phyloP scores from a whole-genome alignment of 805 yeast species.

The Candida sonorensis region DNA sequence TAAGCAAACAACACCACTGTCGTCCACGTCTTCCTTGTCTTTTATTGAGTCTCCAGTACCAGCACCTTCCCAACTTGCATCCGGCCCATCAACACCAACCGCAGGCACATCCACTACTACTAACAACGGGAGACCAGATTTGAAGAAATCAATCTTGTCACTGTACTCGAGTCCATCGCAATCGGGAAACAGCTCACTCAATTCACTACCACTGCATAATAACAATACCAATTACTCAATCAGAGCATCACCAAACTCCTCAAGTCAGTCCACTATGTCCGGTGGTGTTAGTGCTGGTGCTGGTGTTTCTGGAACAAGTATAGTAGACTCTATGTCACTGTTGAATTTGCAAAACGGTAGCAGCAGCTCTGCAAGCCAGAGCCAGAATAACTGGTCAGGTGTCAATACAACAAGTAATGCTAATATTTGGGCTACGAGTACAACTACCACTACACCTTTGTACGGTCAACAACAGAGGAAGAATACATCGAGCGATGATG shows the following conservation, averaged over 20 bases:
- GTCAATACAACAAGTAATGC: slow-evolving; percentile 6
- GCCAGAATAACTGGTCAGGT: too few relatives aligned
- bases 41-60: background rate
- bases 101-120: slow-evolving; percentile 7
- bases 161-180: slow-evolving; percentile 64
- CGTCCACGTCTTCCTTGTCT: too few relatives aligned
- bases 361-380: too few relatives aligned
- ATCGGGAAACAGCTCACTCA: slow-evolving; percentile 8
- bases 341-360: too few relatives aligned
- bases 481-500: slow-evolving; percentile 19
- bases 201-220: slow-evolving; percentile 8
- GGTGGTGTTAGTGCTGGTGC: too few relatives aligned
- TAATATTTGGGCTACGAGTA: slow-evolving; percentile 9
- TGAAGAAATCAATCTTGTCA: slow-evolving; percentile 87
- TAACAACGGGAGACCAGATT: slow-evolving; percentile 61
- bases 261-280: too few relatives aligned
- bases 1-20: too few relatives aligned
- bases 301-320: too few relatives aligned
- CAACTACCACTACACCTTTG: slow-evolving; percentile 2
- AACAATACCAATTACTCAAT: background rate
- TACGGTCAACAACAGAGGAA: slow-evolving; percentile 5
- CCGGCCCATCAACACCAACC: slow-evolving; percentile 6
- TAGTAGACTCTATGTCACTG: too few relatives aligned
- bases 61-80: background rate
- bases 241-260: too few relatives aligned